Conservation (phyloP, 1,284 basidiomycete genomes). For the Veloboletus limbatus region DNA sequence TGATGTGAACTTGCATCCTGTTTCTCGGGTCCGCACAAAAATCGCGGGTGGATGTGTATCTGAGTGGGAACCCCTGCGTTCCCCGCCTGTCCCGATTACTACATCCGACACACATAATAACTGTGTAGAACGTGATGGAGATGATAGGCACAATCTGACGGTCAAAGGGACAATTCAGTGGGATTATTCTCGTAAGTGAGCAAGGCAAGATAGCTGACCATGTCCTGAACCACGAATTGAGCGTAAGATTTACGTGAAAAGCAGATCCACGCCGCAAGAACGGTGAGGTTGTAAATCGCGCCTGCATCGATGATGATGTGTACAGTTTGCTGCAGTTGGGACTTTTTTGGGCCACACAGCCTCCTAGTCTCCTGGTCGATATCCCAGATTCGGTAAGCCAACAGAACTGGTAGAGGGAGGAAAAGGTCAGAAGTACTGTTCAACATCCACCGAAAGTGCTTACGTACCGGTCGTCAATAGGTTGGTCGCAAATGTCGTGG, state of each 20-base stretch:
- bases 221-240: neutral
- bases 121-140: neutral
- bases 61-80: neutral
- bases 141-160: neutral
- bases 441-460: too few species aligned
- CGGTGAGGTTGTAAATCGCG: neutral
- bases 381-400: neutral
- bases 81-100: too few species aligned
- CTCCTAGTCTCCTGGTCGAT: neutral
- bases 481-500: neutral
- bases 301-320: neutral
- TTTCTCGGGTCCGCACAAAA: neutral
- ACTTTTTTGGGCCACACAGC: neutral
- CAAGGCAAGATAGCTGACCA: neutral
- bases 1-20: conserved; percentile 1
- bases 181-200: neutral
- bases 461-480: neutral
- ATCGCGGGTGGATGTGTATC: neutral
- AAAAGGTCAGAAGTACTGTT: neutral
- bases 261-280: neutral
- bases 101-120: neutral
- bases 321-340: neutral
- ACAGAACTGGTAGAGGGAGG: neutral
- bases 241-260: neutral
- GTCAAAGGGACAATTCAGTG: neutral